Percentiles rank a stretch among this genome's conserved stretches.
phyloP scores from a whole-genome alignment of 2,329 filamentous ascomycete species.

The Pseudocercospora macadamiae region DNA sequence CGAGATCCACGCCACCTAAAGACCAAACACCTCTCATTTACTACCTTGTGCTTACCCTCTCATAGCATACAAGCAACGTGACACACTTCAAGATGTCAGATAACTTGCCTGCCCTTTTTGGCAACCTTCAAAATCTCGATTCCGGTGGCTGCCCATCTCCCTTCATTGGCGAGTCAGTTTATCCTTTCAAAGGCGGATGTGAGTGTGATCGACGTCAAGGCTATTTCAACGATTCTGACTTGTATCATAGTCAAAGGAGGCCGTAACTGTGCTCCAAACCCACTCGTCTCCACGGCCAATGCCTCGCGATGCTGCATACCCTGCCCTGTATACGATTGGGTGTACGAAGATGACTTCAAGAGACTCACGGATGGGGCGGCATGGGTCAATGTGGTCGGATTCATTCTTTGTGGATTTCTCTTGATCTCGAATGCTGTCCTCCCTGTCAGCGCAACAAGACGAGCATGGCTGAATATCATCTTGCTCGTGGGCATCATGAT shows the following conservation, averaged over 20 bases:
- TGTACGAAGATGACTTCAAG: constrained; percentile 57
- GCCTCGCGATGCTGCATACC: constrained; percentile 72
- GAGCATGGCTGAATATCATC: constrained; percentile 84
- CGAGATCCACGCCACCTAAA: background rate
- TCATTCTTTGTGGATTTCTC: constrained; percentile 71
- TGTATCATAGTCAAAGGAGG: constrained; percentile 27
- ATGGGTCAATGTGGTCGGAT: constrained; percentile 74
- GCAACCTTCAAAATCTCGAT: constrained; percentile 23
- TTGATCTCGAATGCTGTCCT: constrained; percentile 75
- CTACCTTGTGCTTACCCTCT: no score
- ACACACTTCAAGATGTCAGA: no score
- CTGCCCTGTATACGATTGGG: constrained; percentile 79
- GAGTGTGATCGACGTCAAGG: constrained; percentile 14
- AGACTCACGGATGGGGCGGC: constrained; percentile 68
- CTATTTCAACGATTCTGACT: no score
- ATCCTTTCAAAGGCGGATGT: constrained; percentile 33
- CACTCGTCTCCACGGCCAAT: constrained; percentile 23
- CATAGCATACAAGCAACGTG: no score
- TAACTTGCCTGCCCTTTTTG: background rate
- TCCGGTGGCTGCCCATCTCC: constrained; percentile 32
- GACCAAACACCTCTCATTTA: no score
- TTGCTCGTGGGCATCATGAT: constrained; percentile 70
- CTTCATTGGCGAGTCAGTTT: constrained; percentile 31
- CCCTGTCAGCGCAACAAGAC: constrained; percentile 76
- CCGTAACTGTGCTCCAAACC: constrained; percentile 33